phyloP scores from a whole-genome alignment of 345 rosid genomes.

The Arabidopsis arenosa region DNA sequence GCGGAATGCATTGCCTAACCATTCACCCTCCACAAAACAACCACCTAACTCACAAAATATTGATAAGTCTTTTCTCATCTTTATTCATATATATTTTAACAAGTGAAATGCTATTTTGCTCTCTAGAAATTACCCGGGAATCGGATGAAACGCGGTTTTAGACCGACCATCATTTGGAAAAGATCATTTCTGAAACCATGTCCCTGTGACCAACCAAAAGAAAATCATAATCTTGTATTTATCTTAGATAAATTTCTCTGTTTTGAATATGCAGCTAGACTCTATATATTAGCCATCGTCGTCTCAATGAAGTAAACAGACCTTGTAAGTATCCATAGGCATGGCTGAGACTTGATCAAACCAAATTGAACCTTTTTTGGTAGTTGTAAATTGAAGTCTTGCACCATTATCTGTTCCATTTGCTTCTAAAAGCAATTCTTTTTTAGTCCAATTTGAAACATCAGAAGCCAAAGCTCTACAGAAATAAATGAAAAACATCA shows the following conservation, averaged over 20 bases:
- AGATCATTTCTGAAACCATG: constrained; percentile 44
- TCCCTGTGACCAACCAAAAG: constrained; percentile 29
- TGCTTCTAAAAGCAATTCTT: constrained; percentile 68
- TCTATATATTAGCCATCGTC: not conserved
- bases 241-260: not conserved
- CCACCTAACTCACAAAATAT: constrained; percentile 58
- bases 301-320: constrained; percentile 31
- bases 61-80: not conserved
- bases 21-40: constrained; percentile 88
- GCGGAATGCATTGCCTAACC: constrained; percentile 84
- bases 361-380: constrained; percentile 71
- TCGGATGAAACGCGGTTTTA: constrained; percentile 41
- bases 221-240: not conserved
- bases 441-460: constrained; percentile 75
- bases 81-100: not conserved
- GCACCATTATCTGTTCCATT: constrained; percentile 63
- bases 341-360: constrained; percentile 93
- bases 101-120: constrained; percentile 6
- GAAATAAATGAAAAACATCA: constrained; percentile 3
- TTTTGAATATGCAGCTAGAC: not conserved
- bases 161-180: constrained; percentile 33
- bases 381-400: constrained; percentile 72
- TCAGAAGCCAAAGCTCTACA: constrained; percentile 77
- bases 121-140: constrained; percentile 34
- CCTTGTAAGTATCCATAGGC: constrained; percentile 90